Percentiles rank a stretch among this genome's conserved stretches.
Evolutionary conservation across 2,329 filamentous ascomycete species (phyloP).

Genomic region (Daldinia sp.): DNA sequence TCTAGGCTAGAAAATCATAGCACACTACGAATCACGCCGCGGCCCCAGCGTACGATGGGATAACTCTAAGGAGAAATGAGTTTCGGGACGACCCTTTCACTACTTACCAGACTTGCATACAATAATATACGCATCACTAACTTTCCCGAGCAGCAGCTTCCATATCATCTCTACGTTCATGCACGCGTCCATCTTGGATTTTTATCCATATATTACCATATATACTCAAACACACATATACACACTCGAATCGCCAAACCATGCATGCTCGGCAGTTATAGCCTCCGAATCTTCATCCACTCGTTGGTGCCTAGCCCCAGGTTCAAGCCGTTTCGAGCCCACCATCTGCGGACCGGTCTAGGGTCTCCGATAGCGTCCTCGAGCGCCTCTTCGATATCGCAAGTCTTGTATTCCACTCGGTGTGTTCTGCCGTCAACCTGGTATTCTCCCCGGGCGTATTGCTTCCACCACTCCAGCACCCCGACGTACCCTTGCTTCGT

Average conservation of each 20-base stretch:
- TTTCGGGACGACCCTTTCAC: too few species aligned
- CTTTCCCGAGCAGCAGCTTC: too few species aligned
- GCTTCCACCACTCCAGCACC: slow-evolving; percentile 93
- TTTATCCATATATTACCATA: slow-evolving; percentile 1
- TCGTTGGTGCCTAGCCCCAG: slow-evolving; percentile 83
- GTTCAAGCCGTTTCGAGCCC: slow-evolving; percentile 84
- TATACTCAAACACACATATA: neutral
- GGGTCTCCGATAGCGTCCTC: slow-evolving; percentile 84
- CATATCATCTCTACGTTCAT: neutral
- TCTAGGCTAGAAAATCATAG: neutral
- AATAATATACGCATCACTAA: too few species aligned
- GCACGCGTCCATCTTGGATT: too few species aligned
- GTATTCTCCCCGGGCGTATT: slow-evolving; percentile 63
- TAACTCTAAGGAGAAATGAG: too few species aligned
- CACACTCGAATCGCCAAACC: neutral
- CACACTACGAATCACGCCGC: too few species aligned
- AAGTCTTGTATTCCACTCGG: slow-evolving; percentile 90
- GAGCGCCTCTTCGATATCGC: slow-evolving; percentile 92
- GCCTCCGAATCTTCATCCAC: slow-evolving; percentile 84
- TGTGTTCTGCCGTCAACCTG: slow-evolving; percentile 65
- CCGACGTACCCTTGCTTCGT: slow-evolving; percentile 86
- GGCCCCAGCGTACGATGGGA: too few species aligned
- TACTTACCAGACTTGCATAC: too few species aligned
- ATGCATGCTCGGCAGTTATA: slow-evolving; percentile 52
- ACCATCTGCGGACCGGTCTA: slow-evolving; percentile 81